These are phyloP conservation scores for Tillandsia fasciculata DNA, from an alignment of 176 grass and related monocot species.

Conservation along the genomic window DNA sequence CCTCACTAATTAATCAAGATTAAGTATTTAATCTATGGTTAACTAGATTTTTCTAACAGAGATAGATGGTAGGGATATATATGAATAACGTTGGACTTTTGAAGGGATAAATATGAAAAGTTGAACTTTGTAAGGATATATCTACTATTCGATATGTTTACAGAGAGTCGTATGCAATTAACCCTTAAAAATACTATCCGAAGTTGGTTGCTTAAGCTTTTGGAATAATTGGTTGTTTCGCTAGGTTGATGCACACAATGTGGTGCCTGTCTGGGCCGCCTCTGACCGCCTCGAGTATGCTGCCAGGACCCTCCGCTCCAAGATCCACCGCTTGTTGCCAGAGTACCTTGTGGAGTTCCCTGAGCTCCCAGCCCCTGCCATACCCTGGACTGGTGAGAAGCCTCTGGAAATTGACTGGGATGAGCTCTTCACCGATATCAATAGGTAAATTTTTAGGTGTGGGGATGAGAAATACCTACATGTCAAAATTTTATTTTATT, in stretches of 20 bases:
- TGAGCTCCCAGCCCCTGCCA: constrained; percentile 7
- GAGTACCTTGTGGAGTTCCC: constrained; percentile 81
- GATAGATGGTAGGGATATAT: no score
- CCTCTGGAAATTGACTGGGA: constrained; percentile 52
- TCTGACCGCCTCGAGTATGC: constrained; percentile 72
- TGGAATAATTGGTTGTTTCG: no score
- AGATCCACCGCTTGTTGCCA: constrained; percentile 48
- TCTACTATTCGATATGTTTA: no score
- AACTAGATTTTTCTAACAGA: no score
- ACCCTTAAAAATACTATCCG: no score
- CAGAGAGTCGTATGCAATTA: no score
- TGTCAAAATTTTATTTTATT: not conserved
- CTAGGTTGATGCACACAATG: constrained; percentile 81
- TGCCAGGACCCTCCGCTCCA: constrained; percentile 65
- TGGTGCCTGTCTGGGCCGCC: constrained; percentile 65
- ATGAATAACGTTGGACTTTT: no score
- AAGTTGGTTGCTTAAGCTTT: no score
- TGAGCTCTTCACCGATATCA: constrained; percentile 36
- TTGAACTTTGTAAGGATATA: no score
- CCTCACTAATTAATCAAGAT: no score
- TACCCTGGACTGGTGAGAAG: constrained; percentile 36
- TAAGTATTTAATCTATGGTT: no score
- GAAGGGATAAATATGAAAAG: no score
- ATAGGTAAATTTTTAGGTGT: constrained; percentile 24
- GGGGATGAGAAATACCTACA: not conserved